Evolutionary conservation across 2,329 filamentous ascomycete species (phyloP), one percentile per base, ranked within the genome.

Genomic region (Pestalotiopsis sp.): DNA sequence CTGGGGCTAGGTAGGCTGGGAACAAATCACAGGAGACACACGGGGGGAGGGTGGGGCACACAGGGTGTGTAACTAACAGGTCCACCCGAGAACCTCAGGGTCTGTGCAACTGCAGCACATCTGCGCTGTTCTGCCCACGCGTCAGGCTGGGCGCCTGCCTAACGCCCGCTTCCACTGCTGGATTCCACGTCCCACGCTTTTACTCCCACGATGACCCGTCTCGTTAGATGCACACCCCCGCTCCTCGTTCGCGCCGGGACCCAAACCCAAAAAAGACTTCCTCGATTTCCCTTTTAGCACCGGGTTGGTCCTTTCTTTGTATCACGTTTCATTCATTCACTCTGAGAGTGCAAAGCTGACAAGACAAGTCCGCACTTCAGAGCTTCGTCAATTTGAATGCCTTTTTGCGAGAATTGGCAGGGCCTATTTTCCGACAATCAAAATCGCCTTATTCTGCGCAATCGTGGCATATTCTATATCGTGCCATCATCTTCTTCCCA

Each of bases 241-340:
- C 31, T 59, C 57, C 57, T 23, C 57, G 17, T 27, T 27, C 59
- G 36, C 36, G 27, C 38, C 59, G 23, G 20, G 17, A n/a, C 9
- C 17, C 17, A 52, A 27, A 59, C n/a, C 57, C 57, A 59, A 59
- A 59, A 59, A 27, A 59, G 57, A 59, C 25, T 59, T 36, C 57
- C 11, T 17, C 57, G 57, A 59, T 59, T 27, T 36, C 57, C 27
- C 17, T 59, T 59, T 36, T 27, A 36, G 57, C 25, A 36, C 11
- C 57, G 20, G 45, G 17, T 23, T 59, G 57, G 57, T 59, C 23
- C 11, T 27, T 9, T 63, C 41, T 65, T 65, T 65, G 62, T 65
- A 65, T 65, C 62, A 65, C 62, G 62, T 65, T 65, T 65, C 62
- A 65, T 64, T 64, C 36, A 64, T 38, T 38, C 45, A 39, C 12